phyloP scores from a whole-genome alignment of 2,329 filamentous ascomycete genomes.

The Eutypella sp. region DNA sequence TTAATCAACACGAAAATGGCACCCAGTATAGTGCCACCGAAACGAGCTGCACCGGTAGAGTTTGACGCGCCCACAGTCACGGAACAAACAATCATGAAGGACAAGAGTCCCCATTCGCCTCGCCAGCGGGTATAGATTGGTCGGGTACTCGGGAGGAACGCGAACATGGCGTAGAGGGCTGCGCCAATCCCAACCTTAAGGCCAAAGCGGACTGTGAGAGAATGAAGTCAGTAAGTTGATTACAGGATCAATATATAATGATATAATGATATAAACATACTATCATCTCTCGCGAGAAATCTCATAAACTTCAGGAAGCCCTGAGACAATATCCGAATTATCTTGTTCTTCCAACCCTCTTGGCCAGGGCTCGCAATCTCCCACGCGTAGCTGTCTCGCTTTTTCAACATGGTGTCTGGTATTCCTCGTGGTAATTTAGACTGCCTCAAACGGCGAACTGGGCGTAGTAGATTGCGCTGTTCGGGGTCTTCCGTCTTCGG shows the following conservation, averaged over 20 bases:
- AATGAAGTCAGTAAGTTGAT: conserved; percentile 15
- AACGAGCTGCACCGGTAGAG: conserved; percentile 81
- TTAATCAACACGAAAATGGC: conserved; percentile 68
- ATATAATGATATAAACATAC: conserved; percentile 25
- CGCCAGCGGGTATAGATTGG: conserved; percentile 82
- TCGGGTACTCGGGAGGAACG: conserved; percentile 74
- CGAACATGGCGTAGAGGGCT: conserved; percentile 80
- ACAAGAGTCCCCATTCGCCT: conserved; percentile 93
- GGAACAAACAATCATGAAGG: conserved; percentile 96
- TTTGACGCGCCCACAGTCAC: conserved; percentile 98
- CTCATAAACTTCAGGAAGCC: conserved; percentile 40
- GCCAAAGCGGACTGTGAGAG: conserved; percentile 59
- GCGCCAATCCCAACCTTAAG: conserved; percentile 92
- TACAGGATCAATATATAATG: not conserved
- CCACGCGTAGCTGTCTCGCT: conserved; percentile 52
- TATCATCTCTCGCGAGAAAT: conserved; percentile 49
- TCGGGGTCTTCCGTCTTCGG: conserved; percentile 35
- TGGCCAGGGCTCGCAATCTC: conserved; percentile 43
- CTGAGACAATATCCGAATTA: conserved; percentile 42
- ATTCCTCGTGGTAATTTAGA: conserved; percentile 53
- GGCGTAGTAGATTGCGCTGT: conserved; percentile 34
- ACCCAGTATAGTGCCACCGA: conserved; percentile 80
- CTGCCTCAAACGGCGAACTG: conserved; percentile 44
- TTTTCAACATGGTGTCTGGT: conserved; percentile 46
- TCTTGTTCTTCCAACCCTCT: conserved; percentile 26